Evolutionary conservation across 352 stramenopile genomes (phyloP).

Genomic region (Lagenidium giganteum): DNA sequence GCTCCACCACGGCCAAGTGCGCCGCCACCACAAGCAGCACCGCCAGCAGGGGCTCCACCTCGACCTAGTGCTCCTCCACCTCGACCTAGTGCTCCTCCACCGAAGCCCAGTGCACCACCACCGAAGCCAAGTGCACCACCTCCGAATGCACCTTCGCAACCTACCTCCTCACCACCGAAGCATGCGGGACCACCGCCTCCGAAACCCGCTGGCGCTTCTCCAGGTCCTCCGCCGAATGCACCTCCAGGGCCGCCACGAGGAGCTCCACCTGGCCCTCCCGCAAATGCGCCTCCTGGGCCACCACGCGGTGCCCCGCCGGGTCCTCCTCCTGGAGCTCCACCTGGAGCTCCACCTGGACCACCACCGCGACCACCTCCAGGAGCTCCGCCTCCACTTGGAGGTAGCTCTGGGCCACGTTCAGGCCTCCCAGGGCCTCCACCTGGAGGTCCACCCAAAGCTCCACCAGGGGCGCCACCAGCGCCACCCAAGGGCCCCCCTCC

Average conservation of each 20-base stretch:
- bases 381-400: constrained; percentile 4
- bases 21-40: neutral
- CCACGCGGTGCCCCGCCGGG: constrained; percentile 22
- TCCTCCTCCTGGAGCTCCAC: constrained; percentile 24
- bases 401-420: constrained; percentile 13
- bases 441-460: constrained; percentile 39
- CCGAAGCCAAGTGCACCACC: constrained; percentile 5
- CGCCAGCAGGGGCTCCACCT: neutral
- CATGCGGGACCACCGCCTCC: constrained; percentile 7
- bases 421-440: constrained; percentile 29
- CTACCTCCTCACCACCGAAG: too few species aligned
- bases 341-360: constrained; percentile 17
- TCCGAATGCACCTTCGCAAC: neutral
- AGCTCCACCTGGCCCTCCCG: constrained; percentile 1
- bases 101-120: constrained; percentile 6
- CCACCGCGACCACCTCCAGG: constrained; percentile 18
- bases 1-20: neutral
- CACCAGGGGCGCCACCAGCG: constrained; percentile 36
- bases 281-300: constrained; percentile 13
- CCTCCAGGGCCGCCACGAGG: constrained; percentile 1
- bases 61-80: neutral
- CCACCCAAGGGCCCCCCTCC: constrained; percentile 47
- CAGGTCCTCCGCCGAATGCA: constrained; percentile 1
- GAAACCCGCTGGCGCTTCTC: constrained; percentile 4
- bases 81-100: constrained; percentile 7